phyloP scores from a whole-genome alignment of 177 flowering plant genomes.

The Vitis hybrid region DNA sequence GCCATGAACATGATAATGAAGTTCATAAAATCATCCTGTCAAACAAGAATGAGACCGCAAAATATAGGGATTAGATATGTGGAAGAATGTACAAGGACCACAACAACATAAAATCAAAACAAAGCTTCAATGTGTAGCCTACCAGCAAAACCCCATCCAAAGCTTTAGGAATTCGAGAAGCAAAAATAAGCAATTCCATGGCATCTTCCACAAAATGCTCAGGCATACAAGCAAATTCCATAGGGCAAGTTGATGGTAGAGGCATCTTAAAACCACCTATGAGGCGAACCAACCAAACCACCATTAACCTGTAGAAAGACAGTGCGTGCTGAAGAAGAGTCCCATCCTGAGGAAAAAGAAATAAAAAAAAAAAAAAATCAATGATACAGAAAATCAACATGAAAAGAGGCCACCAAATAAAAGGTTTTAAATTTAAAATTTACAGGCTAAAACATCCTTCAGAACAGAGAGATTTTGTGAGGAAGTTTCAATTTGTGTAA shows the following conservation, averaged over 20 bases:
- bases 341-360: constrained; percentile 53
- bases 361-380: neutral
- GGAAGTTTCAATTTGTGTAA: too few species aligned
- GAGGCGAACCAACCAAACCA: constrained; percentile 84
- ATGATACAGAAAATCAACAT: neutral
- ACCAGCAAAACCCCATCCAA: constrained; percentile 90
- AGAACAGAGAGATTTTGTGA: too few species aligned
- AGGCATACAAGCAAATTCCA: constrained; percentile 93
- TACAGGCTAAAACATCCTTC: too few species aligned
- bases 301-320: constrained; percentile 87
- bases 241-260: constrained; percentile 76
- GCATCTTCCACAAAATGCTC: constrained; percentile 99
- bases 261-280: constrained; percentile 98
- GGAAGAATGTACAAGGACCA: neutral
- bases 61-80: neutral
- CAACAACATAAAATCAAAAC: neutral
- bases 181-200: constrained; percentile 91
- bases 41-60: constrained; percentile 16
- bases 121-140: constrained; percentile 5
- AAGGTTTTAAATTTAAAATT: neutral
- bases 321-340: constrained; percentile 76
- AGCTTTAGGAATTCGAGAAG: constrained; percentile 87
- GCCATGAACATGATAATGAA: constrained; percentile 99
- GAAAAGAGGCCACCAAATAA: constrained; percentile 5
- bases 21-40: constrained; percentile 97